A percentile compares a stretch with the other conserved stretches of the same genome.
Evolutionary conservation across 441 rosid species (phyloP).

Genomic region (Arabidopsis lyrata): DNA sequence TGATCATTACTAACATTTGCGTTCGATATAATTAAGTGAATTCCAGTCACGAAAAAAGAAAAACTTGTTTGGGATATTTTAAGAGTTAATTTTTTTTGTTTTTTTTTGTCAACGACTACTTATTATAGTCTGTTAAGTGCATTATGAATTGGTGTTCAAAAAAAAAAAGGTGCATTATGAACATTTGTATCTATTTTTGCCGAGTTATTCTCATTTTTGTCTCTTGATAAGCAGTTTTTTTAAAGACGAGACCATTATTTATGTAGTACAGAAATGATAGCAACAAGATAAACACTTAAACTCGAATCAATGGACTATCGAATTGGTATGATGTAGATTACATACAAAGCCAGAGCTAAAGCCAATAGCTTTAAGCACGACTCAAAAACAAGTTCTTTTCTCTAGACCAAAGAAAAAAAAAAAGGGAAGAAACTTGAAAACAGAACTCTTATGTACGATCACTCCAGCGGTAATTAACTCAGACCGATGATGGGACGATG

Average conservation of each 20-base stretch:
- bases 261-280: background rate
- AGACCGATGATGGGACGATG: conserved; percentile 53
- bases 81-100: background rate
- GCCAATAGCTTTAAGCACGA: conserved; percentile 34
- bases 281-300: conserved; percentile 22
- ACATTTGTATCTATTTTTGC: background rate
- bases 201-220: conserved; percentile 1
- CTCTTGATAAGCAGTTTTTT: background rate
- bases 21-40: background rate
- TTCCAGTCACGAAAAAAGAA: background rate
- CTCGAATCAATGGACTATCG: conserved; percentile 2
- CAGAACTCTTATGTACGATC: conserved; percentile 30
- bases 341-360: conserved; percentile 40
- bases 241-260: background rate
- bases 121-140: background rate
- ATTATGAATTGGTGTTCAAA: background rate
- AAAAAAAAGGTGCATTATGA: background rate
- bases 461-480: conserved; percentile 2
- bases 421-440: background rate
- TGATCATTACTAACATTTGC: background rate
- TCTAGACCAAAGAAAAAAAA: conserved; percentile 10
- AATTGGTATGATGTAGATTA: conserved; percentile 29
- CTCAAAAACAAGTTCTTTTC: conserved; percentile 37
- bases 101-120: background rate
- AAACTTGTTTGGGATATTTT: background rate